Base-by-base conservation (phyloP, 2,329 filamentous ascomycete species). In the Diaporthe sp. region DNA sequence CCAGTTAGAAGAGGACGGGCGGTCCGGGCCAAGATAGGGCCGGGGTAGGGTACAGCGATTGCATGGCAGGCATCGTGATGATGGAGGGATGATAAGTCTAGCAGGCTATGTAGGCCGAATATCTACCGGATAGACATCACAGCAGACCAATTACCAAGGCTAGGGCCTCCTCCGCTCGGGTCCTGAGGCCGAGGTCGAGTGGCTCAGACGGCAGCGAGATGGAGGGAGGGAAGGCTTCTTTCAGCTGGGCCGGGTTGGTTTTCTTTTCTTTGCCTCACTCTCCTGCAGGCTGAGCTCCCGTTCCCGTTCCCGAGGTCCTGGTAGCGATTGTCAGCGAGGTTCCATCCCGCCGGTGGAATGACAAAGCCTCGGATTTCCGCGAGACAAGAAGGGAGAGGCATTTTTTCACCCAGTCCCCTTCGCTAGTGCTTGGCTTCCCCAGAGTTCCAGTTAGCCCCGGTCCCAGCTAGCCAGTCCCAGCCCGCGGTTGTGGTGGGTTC, bases 251-350 rank as follows among this genome's bases (percentile, higher is more conserved):
- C 44, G 46, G 62, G 37, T 51, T 25, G 34, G 7, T 61, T 17
- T 39, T 28, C 28, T 22, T 10, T 10, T 19, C 28, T 57, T 46
- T 13, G 28, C 37, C n/a, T 28, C 37, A 15, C 15, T 13, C 13
- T 42, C 3, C 65, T 55, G 49, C 49, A 70, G 65, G 65, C 65
- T 70, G 65, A 8, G 65, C 61, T 19, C 19, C 28, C 49, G 55
- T 42, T 73, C 71, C 71, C 71, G 71, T 42, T 73, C 71, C 71
- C 71, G 71, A 44, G 58, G 71, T 65, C 61, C 22, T 73, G 71
- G 71, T 73, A 73, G 39, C 58, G 61, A 65, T 72, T 58, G 57
- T 28, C 53, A 58, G 37, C 49, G 46, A 55, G 58, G 57, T 55
- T 70, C 34, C 65, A 55, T 70, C 65, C 65, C 65, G 58, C 25